Conservation (phyloP, 352 stramenopile species). For the Globisporangium nodosum region DNA sequence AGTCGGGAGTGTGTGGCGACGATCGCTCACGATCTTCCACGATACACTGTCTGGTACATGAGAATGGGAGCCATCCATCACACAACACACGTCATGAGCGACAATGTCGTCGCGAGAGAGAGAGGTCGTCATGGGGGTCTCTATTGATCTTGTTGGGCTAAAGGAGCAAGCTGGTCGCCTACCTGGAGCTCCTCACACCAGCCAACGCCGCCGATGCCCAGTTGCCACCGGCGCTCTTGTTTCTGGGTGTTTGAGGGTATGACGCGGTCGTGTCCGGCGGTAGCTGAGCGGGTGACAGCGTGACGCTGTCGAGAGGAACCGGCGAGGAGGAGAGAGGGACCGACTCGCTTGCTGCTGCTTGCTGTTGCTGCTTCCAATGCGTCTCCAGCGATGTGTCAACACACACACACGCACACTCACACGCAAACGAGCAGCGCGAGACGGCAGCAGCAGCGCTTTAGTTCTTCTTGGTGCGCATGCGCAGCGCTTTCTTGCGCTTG, state of each 20-base stretch:
- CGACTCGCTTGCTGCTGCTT: too few relatives aligned
- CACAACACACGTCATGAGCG: too few relatives aligned
- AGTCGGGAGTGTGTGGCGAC: background rate
- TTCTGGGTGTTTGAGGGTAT: background rate
- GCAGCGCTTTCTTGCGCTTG: constrained; percentile 85
- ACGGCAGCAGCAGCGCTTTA: constrained; percentile 21
- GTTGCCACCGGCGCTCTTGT: background rate
- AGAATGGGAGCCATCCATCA: too few relatives aligned
- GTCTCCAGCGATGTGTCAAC: too few relatives aligned
- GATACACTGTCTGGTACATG: too few relatives aligned
- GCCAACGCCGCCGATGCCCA: too few relatives aligned
- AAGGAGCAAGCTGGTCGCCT: background rate
- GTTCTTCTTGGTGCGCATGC: constrained; percentile 89
- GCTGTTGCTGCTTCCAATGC: too few relatives aligned
- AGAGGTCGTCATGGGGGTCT: background rate
- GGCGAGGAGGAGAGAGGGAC: too few relatives aligned
- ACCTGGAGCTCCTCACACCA: background rate
- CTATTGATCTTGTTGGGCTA: background rate
- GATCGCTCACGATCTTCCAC: background rate
- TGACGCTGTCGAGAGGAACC: too few relatives aligned
- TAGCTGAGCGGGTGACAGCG: too few relatives aligned
- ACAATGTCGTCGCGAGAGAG: too few relatives aligned
- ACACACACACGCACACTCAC: background rate
- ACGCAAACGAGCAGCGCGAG: background rate
- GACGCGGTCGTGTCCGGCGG: too few relatives aligned